Percentiles rank a stretch among this genome's conserved stretches.
These are phyloP conservation scores for Solanum raphanifolium DNA, from an alignment of 257 asterid genomes.

Conservation along the genomic window DNA sequence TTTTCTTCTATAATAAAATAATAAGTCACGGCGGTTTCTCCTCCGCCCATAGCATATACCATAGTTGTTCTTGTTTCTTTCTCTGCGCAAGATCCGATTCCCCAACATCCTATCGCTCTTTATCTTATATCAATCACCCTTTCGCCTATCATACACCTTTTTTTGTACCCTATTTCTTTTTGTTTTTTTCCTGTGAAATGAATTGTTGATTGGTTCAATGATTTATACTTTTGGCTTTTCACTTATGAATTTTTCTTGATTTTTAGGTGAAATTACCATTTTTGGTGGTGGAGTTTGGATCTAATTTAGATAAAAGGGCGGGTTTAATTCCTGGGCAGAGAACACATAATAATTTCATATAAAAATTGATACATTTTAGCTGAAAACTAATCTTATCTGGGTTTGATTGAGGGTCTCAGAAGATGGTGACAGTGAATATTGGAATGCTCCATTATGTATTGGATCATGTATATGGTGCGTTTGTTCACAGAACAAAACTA, in stretches of 20 bases:
- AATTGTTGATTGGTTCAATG: neutral
- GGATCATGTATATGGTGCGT: slow-evolving; percentile 90
- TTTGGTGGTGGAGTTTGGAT: neutral
- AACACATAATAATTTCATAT: neutral
- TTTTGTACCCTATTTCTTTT: neutral
- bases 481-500: slow-evolving; percentile 75
- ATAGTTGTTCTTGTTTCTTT: neutral
- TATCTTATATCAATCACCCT: neutral
- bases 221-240: neutral
- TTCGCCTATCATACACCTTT: neutral
- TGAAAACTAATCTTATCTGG: slow-evolving; percentile 1
- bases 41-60: neutral
- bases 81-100: neutral
- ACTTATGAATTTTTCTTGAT: neutral
- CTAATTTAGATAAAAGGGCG: neutral
- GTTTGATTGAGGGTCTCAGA: neutral
- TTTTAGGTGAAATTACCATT: neutral
- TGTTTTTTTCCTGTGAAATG: neutral
- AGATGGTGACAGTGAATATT: slow-evolving; percentile 67
- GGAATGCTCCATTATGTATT: slow-evolving; percentile 74
- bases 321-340: too few relatives aligned
- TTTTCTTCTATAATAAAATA: too few relatives aligned
- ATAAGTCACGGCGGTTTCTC: neutral
- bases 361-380: neutral
- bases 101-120: neutral